Evolutionary conservation across 768 basidiomycete species (phyloP).

Genomic region (Tylopilus sp.): DNA sequence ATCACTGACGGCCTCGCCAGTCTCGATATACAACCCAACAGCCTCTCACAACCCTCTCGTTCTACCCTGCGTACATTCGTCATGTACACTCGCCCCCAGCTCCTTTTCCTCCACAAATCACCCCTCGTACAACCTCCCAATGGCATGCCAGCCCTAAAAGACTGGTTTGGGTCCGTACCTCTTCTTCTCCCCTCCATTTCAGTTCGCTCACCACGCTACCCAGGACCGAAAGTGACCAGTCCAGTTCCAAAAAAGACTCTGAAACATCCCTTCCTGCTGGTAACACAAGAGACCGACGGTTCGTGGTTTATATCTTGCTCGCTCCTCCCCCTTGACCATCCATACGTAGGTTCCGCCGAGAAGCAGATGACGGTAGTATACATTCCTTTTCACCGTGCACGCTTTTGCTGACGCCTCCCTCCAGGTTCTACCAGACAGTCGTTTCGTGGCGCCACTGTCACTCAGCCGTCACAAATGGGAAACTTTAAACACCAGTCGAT

Average conservation of each 20-base stretch:
- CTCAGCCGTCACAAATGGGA: constrained; percentile 90
- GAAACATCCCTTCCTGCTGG: constrained; percentile 51
- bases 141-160: constrained; percentile 78
- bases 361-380: constrained; percentile 71
- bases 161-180: constrained; percentile 80
- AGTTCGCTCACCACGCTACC: constrained; percentile 19
- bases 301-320: constrained; percentile 12
- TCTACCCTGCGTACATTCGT: constrained; percentile 42
- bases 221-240: constrained; percentile 47
- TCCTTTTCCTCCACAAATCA: constrained; percentile 69
- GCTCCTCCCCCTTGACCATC: constrained; percentile 7
- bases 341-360: constrained; percentile 62
- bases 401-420: constrained; percentile 16
- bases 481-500: constrained; percentile 88
- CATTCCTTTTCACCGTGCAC: constrained; percentile 5
- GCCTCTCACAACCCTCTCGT: constrained; percentile 4
- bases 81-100: constrained; percentile 66
- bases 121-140: constrained; percentile 67
- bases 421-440: constrained; percentile 58
- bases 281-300: constrained; percentile 68
- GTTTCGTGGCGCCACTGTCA: constrained; percentile 59
- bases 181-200: constrained; percentile 1
- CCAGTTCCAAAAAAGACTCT: constrained; percentile 53
- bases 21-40: constrained; percentile 26
- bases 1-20: constrained; percentile 32